Percentiles rank a stretch among this genome's conserved stretches.
These are phyloP conservation scores for Nannochloropsis gaditana DNA, from an alignment of 108 stramenopile genomes.

Conservation along the genomic window DNA sequence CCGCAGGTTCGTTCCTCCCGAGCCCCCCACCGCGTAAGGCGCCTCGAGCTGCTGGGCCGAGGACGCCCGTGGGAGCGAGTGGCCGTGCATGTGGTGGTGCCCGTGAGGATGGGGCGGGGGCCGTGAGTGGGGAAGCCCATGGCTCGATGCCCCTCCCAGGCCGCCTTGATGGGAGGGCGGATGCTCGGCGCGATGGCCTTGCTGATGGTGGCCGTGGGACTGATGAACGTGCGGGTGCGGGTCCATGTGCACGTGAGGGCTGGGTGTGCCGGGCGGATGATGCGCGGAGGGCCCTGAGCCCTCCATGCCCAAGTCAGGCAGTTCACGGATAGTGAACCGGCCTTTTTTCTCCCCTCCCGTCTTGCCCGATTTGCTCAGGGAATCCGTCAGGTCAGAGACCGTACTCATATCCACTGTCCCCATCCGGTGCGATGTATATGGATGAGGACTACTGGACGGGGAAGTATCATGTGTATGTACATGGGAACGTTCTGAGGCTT, in stretches of 20 bases:
- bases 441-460: not conserved
- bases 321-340: not conserved
- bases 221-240: not conserved
- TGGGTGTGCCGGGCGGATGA: not conserved
- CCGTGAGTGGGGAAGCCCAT: not conserved
- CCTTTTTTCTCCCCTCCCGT: slow-evolving; percentile 19
- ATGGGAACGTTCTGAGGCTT: not conserved
- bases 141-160: not conserved
- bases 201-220: not conserved
- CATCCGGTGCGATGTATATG: not conserved
- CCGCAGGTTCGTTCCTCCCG: not conserved
- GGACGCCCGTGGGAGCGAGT: not conserved
- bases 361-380: slow-evolving; percentile 12
- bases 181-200: not conserved
- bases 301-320: not conserved
- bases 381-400: slow-evolving; percentile 17
- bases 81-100: not conserved
- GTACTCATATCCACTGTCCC: not conserved
- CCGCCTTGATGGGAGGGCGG: not conserved
- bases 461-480: not conserved
- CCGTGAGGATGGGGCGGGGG: slow-evolving; percentile 15
- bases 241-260: not conserved
- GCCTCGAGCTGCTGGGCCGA: not conserved
- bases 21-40: not conserved
- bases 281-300: not conserved